These are phyloP conservation scores for Leucocoprinus birnbaumii DNA, from an alignment of 768 basidiomycete species.

Conservation along the genomic window DNA sequence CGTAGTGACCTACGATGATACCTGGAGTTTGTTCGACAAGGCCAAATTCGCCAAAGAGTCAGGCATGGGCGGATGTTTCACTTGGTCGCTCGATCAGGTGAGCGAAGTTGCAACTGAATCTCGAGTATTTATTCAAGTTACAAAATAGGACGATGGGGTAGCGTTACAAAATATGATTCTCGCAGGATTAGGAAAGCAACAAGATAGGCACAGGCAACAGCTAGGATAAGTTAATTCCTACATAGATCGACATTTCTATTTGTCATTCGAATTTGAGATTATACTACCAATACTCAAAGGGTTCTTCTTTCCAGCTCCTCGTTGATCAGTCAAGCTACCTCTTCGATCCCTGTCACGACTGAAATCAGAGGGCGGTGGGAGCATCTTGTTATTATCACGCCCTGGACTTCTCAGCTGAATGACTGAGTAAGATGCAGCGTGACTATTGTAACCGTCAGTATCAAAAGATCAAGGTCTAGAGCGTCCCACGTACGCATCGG, in stretches of 20 bases:
- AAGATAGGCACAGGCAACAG: background rate
- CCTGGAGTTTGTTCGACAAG: constrained; percentile 45
- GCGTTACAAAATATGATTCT: constrained; percentile 42
- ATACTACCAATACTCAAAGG: constrained; percentile 70
- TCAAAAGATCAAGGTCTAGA: background rate
- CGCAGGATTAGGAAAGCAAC: constrained; percentile 22
- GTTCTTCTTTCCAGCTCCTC: constrained; percentile 49
- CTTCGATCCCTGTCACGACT: constrained; percentile 18
- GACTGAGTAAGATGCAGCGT: constrained; percentile 17
- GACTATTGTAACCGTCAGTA: background rate
- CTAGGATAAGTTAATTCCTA: constrained; percentile 1
- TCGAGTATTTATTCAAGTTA: background rate
- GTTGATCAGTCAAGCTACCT: constrained; percentile 13
- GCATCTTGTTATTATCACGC: constrained; percentile 21
- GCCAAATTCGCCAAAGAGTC: constrained; percentile 49
- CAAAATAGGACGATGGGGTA: constrained; percentile 32
- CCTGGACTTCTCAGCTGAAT: constrained; percentile 35
- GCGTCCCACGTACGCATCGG: constrained; percentile 4
- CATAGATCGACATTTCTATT: constrained; percentile 2
- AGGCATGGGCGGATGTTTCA: constrained; percentile 53
- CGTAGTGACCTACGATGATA: constrained; percentile 69
- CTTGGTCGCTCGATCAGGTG: constrained; percentile 50
- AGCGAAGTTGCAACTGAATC: background rate
- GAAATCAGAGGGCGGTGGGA: constrained; percentile 16
- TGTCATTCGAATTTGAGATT: constrained; percentile 47